Percentiles rank a stretch among this genome's conserved stretches.
Evolutionary conservation across 495 filamentous ascomycete genomes (phyloP).

Genomic region (Amphirosellinia nigrospora): DNA sequence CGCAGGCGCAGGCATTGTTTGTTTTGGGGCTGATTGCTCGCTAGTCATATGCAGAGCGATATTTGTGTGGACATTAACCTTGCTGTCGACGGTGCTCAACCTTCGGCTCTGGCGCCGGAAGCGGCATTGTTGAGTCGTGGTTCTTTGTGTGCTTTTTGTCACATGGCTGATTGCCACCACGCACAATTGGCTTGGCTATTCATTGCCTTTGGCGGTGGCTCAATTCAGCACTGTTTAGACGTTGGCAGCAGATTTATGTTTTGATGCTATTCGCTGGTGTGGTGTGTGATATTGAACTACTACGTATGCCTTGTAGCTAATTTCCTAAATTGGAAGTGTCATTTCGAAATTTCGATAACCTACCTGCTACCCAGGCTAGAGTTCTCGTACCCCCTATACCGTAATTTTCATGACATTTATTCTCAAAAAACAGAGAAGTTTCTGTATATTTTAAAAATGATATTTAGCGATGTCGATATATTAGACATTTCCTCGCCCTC

Average conservation of each 20-base stretch:
- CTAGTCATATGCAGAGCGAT: neutral
- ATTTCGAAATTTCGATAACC: no score
- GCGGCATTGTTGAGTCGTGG: neutral
- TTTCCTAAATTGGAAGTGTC: constrained; percentile 1
- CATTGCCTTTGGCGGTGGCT: neutral
- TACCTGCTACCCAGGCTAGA: neutral
- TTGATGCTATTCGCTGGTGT: no score
- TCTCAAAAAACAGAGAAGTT: neutral
- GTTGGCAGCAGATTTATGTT: no score
- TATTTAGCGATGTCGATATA: neutral
- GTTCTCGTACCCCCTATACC: neutral
- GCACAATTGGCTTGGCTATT: neutral
- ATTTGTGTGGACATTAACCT: neutral
- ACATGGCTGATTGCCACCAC: neutral
- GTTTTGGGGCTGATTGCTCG: neutral
- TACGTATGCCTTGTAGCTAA: no score
- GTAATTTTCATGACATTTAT: neutral
- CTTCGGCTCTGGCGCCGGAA: neutral
- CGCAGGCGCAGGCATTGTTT: neutral
- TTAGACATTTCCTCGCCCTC: neutral
- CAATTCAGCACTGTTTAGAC: neutral
- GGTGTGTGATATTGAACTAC: neutral
- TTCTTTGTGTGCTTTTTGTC: neutral
- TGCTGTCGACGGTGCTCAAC: neutral
- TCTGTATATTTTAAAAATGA: neutral